Conservation (phyloP, 2,329 filamentous ascomycete genomes). For the Cercospora zeina region DNA sequence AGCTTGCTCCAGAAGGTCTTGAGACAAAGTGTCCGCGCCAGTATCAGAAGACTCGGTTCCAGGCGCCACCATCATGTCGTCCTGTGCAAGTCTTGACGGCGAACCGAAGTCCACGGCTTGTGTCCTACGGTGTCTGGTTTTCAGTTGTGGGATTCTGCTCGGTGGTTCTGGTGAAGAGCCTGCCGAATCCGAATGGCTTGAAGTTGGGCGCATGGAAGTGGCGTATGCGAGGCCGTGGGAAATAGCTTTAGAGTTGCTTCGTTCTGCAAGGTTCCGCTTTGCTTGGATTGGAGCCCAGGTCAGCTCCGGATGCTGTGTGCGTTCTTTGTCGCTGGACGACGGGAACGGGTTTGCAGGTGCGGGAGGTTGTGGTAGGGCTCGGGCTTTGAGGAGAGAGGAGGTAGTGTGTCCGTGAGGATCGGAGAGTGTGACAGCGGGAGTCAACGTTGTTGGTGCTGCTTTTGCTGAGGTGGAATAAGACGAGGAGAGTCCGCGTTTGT, state of each 20-base stretch:
- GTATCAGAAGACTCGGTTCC: not conserved
- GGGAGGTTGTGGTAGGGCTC: not conserved
- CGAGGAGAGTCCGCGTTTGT: not conserved
- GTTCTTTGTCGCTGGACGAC: not conserved
- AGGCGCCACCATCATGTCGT: not conserved
- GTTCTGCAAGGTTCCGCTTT: not conserved
- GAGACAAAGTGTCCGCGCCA: not conserved
- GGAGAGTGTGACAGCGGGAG: not conserved
- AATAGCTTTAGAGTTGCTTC: not conserved
- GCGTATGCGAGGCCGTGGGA: not conserved
- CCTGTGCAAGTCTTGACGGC: not conserved
- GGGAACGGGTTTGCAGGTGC: not conserved
- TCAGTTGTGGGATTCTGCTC: not conserved
- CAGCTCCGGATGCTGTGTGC: constrained; percentile 3
- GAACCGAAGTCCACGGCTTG: not conserved
- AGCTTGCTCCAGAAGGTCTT: not conserved
- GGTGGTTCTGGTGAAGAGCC: too few relatives aligned
- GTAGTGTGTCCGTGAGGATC: not conserved
- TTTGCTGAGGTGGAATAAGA: not conserved
- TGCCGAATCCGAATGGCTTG: not conserved
- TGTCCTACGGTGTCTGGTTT: not conserved
- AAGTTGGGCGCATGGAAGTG: not conserved
- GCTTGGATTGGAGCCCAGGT: constrained; percentile 1
- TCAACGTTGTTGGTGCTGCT: not conserved
- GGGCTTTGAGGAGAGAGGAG: not conserved